Percentiles rank a stretch among this genome's conserved stretches.
Evolutionary conservation across 1,284 basidiomycete species (phyloP).

Genomic region (Thecaphora thlaspeos): DNA sequence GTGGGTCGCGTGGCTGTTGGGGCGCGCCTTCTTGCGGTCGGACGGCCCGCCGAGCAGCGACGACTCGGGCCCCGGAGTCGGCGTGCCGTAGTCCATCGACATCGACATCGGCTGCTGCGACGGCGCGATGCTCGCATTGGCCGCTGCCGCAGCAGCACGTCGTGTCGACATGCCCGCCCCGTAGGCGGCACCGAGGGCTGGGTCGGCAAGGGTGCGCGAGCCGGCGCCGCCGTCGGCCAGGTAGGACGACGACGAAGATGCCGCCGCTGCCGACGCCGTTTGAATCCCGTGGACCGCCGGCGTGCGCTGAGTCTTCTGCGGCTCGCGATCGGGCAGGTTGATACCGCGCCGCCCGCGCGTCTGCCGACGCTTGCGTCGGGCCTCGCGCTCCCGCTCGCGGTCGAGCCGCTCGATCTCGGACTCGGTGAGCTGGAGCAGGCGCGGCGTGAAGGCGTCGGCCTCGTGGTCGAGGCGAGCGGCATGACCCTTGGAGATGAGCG

Average conservation of each 20-base stretch:
- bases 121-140: slow-evolving; percentile 43
- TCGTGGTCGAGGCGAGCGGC: slow-evolving; percentile 67
- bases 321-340: slow-evolving; percentile 86
- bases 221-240: slow-evolving; percentile 5
- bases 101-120: too few species aligned
- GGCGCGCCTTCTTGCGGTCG: slow-evolving; percentile 34
- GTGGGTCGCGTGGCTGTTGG: slow-evolving; percentile 47
- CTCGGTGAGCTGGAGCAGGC: slow-evolving; percentile 82
- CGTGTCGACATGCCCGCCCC: slow-evolving; percentile 36
- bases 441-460: slow-evolving; percentile 71
- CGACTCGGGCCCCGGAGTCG: slow-evolving; percentile 36
- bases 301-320: slow-evolving; percentile 78
- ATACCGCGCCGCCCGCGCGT: slow-evolving; percentile 86
- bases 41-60: slow-evolving; percentile 26
- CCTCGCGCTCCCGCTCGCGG: slow-evolving; percentile 88
- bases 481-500: slow-evolving; percentile 63
- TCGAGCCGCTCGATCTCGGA: slow-evolving; percentile 82
- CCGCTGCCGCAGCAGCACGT: slow-evolving; percentile 48
- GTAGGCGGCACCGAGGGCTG: slow-evolving; percentile 11
- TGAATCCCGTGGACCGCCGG: slow-evolving; percentile 53
- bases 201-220: slow-evolving; percentile 6
- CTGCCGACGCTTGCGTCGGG: slow-evolving; percentile 77
- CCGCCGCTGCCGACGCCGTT: slow-evolving; percentile 31
- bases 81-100: slow-evolving; percentile 29
- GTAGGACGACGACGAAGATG: slow-evolving; percentile 8